phyloP scores from a whole-genome alignment of 129 eudicot genomes.

The Flaveria linearis region DNA sequence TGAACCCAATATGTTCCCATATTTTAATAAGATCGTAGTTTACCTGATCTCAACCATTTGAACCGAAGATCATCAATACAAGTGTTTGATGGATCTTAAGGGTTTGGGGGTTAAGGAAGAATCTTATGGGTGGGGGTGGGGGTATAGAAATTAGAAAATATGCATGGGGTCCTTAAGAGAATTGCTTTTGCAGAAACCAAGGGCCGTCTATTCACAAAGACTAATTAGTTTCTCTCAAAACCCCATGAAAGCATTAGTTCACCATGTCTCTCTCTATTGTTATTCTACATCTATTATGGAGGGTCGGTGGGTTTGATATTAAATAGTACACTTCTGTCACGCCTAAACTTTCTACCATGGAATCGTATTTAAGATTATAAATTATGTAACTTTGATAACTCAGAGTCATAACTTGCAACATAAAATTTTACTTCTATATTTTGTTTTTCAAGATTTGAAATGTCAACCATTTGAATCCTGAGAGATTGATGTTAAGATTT shows the following conservation, averaged over 20 bases:
- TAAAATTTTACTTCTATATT: no score
- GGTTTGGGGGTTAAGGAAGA: neutral
- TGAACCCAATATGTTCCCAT: no score
- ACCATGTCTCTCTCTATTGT: neutral
- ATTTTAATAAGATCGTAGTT: no score
- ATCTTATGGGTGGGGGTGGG: constrained; percentile 20
- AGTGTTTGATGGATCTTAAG: neutral
- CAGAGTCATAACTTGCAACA: no score
- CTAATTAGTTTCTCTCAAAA: constrained; percentile 31
- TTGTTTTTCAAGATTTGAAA: no score
- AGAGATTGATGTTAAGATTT: neutral
- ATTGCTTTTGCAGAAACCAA: constrained; percentile 36
- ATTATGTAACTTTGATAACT: neutral
- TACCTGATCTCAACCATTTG: no score
- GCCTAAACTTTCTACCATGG: constrained; percentile 19
- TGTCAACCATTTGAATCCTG: neutral
- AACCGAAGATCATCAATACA: no score
- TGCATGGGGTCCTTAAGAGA: constrained; percentile 30
- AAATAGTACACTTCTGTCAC: constrained; percentile 28
- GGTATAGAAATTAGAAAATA: constrained; percentile 22
- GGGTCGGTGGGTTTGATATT: constrained; percentile 35
- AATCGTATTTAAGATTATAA: neutral
- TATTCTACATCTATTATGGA: constrained; percentile 18
- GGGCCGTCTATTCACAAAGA: constrained; percentile 27
- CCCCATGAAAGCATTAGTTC: constrained; percentile 31